Base-by-base conservation (phyloP, 176 grass and related monocot genomes). In the Carex scoparia region DNA sequence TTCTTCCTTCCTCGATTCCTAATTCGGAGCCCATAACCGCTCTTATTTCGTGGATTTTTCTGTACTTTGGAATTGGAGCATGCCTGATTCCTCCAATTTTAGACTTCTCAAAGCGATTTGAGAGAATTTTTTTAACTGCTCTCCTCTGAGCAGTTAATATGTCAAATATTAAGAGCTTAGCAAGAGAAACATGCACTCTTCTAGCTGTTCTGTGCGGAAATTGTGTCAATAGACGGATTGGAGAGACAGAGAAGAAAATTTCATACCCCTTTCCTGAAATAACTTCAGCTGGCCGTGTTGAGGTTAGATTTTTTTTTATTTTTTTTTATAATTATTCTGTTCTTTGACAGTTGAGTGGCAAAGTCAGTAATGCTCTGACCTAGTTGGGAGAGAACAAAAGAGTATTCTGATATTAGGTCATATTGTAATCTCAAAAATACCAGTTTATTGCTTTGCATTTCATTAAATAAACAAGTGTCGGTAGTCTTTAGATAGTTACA, bases 191-290 rank as follows among this genome's bases (percentile, higher is more conserved):
- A 0, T 87, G 90, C 49, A 64, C 31, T 10, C 85, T 92, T 63
- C 73, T 95, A 10, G 88, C 88, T 3, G 90, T 95, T 46, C 60
- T 82, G 18, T 91, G 93, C 5, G 90, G 90, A 54, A 84, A 82
- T 61, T 84, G 60, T 35, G 83, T 77, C 3, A 80, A 63, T 48
- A 86, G 80, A 75, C 76, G 33, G 14, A 81, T 65, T 0, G 90
- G 81, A 70, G 72, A 79, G 32, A 58, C 83, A 48, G 67, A 84
- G 65, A 44, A 13, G 37, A 83, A 9, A 63, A 44, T 33, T 61
- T 79, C 85, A 0, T 95, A 92, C 67, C 88, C 88, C 1, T 91
- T 91, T 5, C 88, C 90, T 3, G 87, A 92, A 32, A 85, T 94
- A 37, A 9, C 66, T 68, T 92, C 93, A 2, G 85, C 85, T 1